Conservation (phyloP, 2,329 filamentous ascomycete genomes). For the Sporothrix protearum region DNA sequence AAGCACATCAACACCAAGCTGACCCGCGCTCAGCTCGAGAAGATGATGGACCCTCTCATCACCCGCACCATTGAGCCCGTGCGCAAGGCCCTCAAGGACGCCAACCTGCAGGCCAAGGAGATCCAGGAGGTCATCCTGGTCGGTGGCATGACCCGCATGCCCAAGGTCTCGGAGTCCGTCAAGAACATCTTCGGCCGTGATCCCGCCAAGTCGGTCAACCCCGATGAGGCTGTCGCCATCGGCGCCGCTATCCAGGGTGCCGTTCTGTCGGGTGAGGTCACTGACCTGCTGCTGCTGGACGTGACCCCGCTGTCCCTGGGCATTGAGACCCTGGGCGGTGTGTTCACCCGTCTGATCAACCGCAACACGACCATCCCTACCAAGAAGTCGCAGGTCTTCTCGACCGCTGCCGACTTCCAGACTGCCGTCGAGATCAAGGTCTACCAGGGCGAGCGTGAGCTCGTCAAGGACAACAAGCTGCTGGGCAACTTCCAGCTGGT, state of each 20-base stretch:
- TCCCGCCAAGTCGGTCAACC: constrained; percentile 99
- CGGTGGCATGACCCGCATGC: constrained; percentile 97
- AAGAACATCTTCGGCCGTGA: constrained; percentile 92
- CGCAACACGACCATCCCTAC: constrained; percentile 99
- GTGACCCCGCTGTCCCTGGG: constrained; percentile 91
- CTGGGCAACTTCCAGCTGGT: constrained; percentile 99
- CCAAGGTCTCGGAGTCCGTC: constrained; percentile 99
- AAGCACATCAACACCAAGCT: constrained; percentile 99
- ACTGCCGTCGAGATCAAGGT: constrained; percentile 98
- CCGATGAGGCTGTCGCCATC: constrained; percentile 97
- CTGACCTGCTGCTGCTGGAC: constrained; percentile 70
- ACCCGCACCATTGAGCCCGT: constrained; percentile 89
- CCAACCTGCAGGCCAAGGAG: constrained; percentile 73
- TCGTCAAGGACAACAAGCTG: constrained; percentile 99
- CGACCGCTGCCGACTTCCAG: constrained; percentile 99
- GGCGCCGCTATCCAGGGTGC: constrained; percentile 96
- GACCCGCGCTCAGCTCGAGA: constrained; percentile 98
- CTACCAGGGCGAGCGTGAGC: constrained; percentile 96
- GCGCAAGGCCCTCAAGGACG: constrained; percentile 96
- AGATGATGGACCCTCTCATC: constrained; percentile 69
- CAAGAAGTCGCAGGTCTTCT: constrained; percentile 99
- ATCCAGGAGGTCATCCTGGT: constrained; percentile 99
- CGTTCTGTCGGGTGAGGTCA: constrained; percentile 65
- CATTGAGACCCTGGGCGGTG: constrained; percentile 99
- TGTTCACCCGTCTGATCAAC: constrained; percentile 99